These are phyloP conservation scores for Hibiscus trionum DNA, from an alignment of 345 rosid genomes.

Conservation along the genomic window DNA sequence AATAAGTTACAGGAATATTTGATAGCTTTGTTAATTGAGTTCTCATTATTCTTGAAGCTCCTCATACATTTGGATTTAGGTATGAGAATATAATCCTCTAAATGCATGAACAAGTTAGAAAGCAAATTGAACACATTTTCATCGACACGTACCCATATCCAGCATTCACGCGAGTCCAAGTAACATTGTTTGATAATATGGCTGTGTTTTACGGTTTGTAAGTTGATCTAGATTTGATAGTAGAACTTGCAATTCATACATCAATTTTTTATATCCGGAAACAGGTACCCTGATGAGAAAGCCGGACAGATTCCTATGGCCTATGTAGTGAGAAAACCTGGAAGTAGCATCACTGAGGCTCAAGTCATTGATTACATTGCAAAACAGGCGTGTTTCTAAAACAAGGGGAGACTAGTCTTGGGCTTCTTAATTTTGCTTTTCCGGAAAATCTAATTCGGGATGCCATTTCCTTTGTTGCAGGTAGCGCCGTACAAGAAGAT, in stretches of 20 bases:
- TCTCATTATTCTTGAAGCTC: too few species aligned
- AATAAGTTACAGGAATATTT: too few species aligned
- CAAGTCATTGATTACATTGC: conserved; percentile 62
- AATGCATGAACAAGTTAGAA: too few species aligned
- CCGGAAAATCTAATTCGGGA: neutral
- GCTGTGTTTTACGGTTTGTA: too few species aligned
- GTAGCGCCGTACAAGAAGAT: conserved; percentile 86
- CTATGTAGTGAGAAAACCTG: conserved; percentile 73
- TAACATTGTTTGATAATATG: too few species aligned
- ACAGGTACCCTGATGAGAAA: conserved; percentile 85
- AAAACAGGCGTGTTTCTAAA: conserved; percentile 44
- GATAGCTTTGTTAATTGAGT: too few species aligned
- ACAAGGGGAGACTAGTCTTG: neutral
- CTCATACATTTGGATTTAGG: too few species aligned
- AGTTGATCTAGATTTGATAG: neutral
- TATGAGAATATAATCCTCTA: too few species aligned
- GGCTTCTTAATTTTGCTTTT: neutral
- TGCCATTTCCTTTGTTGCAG: conserved; percentile 24
- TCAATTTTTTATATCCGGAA: neutral
- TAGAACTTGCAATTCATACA: neutral
- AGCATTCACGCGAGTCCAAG: neutral
- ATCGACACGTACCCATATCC: neutral
- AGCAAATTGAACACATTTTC: too few species aligned
- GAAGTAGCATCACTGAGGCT: conserved; percentile 42
- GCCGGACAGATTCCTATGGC: conserved; percentile 97